Percentiles rank a stretch among this genome's conserved stretches.
Evolutionary conservation across 2,329 filamentous ascomycete species (phyloP).

Genomic region (Colletotrichum costaricense): DNA sequence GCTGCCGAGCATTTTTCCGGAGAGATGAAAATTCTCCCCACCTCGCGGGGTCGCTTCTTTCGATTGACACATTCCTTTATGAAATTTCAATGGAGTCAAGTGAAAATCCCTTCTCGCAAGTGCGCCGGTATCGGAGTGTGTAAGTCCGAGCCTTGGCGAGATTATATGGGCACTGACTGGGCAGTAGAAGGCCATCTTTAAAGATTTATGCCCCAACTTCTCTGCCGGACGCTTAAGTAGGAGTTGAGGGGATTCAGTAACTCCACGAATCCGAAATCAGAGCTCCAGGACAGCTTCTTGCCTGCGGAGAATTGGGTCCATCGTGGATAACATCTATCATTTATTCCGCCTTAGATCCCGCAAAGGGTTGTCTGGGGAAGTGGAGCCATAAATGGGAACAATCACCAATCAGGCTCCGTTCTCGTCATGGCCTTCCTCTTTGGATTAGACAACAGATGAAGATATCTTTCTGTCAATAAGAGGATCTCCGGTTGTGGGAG

Average conservation of each 20-base stretch:
- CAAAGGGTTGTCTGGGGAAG: conserved; percentile 7
- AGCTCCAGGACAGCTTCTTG: background rate
- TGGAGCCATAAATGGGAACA: background rate
- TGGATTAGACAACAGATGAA: background rate
- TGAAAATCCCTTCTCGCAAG: background rate
- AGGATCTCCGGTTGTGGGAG: too few species aligned
- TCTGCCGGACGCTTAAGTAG: too few species aligned
- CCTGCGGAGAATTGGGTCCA: background rate
- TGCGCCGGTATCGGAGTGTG: conserved; percentile 1
- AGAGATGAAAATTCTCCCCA: background rate
- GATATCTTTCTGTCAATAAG: too few species aligned
- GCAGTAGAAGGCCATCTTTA: background rate
- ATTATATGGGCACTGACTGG: background rate
- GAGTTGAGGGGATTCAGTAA: too few species aligned
- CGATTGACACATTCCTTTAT: background rate
- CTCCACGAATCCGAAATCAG: too few species aligned
- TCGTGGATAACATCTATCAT: background rate
- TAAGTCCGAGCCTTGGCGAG: background rate
- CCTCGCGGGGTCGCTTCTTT: background rate
- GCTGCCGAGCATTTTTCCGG: background rate
- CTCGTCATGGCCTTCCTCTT: background rate
- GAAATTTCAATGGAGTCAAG: background rate
- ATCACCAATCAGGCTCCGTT: background rate
- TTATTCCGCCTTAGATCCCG: background rate
- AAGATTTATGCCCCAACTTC: too few species aligned